phyloP scores from a whole-genome alignment of 2,329 filamentous ascomycete species.

The Exutisphaerella laricina region DNA sequence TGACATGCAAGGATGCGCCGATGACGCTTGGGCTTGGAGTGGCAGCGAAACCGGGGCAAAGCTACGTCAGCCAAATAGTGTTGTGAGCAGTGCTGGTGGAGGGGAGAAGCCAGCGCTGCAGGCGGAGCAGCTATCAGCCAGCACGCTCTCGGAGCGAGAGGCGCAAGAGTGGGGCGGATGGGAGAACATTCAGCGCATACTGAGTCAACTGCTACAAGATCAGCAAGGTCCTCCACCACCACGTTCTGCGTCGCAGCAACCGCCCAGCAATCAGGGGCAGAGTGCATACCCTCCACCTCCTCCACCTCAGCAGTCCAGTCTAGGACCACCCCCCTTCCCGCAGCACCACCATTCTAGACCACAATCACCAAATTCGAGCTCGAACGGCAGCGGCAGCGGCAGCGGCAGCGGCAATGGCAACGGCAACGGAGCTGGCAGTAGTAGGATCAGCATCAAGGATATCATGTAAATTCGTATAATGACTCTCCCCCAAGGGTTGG shows the following conservation, averaged over 20 bases:
- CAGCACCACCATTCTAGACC: slow-evolving; percentile 6
- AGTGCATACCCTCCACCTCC: slow-evolving; percentile 18
- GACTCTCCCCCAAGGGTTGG: too few species aligned
- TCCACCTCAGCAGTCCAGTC: slow-evolving; percentile 16
- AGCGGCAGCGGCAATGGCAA: slow-evolving; percentile 7
- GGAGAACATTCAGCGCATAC: slow-evolving; percentile 63
- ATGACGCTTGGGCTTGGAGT: slow-evolving; percentile 77
- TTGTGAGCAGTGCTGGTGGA: slow-evolving; percentile 16
- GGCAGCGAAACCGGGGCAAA: slow-evolving; percentile 41
- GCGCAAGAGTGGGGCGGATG: slow-evolving; percentile 71
- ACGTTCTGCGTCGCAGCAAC: slow-evolving; percentile 16
- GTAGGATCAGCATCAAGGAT: slow-evolving; percentile 35
- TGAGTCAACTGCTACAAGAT: slow-evolving; percentile 52
- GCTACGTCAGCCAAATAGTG: slow-evolving; percentile 14
- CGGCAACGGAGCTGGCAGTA: slow-evolving; percentile 18
- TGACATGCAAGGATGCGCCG: slow-evolving; percentile 74
- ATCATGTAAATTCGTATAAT: slow-evolving; percentile 35
- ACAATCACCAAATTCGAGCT: slow-evolving; percentile 13
- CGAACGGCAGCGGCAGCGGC: slow-evolving; percentile 14
- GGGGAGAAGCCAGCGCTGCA: slow-evolving; percentile 14
- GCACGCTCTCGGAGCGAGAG: slow-evolving; percentile 25
- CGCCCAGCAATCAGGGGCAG: slow-evolving; percentile 7
- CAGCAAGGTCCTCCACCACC: slow-evolving; percentile 31
- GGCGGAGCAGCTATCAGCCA: slow-evolving; percentile 22
- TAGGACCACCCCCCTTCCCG: slow-evolving; percentile 14